Base-by-base conservation (phyloP, 768 basidiomycete genomes). In the Floccularia luteovirens region DNA sequence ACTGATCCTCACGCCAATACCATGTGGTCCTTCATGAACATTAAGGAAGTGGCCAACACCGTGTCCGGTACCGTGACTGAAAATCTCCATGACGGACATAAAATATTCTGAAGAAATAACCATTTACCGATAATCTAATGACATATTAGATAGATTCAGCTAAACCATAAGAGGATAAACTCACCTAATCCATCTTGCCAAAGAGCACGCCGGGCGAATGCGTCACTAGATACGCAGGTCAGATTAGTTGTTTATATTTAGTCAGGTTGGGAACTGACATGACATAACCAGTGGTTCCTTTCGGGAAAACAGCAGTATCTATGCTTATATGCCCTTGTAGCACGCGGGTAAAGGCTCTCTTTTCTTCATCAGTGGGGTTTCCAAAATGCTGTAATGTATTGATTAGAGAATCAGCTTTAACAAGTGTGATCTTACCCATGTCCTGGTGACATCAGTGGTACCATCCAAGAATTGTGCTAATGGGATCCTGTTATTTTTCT, bases 41-140 rank as follows among this genome's bases (percentile, higher is more conserved):
- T 96, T 96, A 39, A 98, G 62, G 64, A 85, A 98, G 48, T 88
- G 82, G 0, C 94, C 94, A 23, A 99, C 86, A 24, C 96, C 94
- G 50, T 97, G 94, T 0, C 91, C 91, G 14, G 93, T 96, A 3
- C 90, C 88, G 46, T 96, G 92, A 44, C 90, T 84, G 38, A 5
- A 30, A 28, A 32, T 20, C 33, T 43, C 27, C 8, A 28, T 8
- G 14, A 14, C 14, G 10, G 14, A 14, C 27, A 28, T 8, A 28
- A 8, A 14, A 8, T 28, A 14, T 28, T 28, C 8, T 28, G 10
- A 14, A 28, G 8, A 28, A 8, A 28, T 28, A 33, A 24, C n/a
- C 5, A 37, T 52, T 42, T 46, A 77, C 76, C 77, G 67, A 51
- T 79, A 83, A 53, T 82, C 79, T 82, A 42, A 20, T 36, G 5